Evolutionary conservation across 192 early-diverging fungal genomes (phyloP), one percentile per base, ranked within the genome.

Genomic region (Mortierella hygrophila): DNA sequence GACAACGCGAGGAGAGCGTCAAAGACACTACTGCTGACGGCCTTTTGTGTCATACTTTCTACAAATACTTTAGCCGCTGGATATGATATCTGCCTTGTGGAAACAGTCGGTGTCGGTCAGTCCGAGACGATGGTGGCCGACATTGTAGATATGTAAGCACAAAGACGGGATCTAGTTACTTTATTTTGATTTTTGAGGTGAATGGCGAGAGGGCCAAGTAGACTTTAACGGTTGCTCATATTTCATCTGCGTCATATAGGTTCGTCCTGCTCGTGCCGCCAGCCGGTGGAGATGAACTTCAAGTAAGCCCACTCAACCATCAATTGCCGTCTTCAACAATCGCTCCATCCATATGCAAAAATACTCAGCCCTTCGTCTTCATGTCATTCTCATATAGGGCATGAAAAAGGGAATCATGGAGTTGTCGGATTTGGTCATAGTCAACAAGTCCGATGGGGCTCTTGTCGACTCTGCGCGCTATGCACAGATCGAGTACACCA

Each of bases 401-500:
- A 92, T 97, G 86, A 97, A 97, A 89, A 94, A 95, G 77, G 96
- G 96, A 3, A 97, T 97, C 46, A 93, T 97, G 82, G 96, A 97
- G 87, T 90, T 97, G 20, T 93, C 95, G 7, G 96, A 97, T 83
- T 79, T 97, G 38, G 90, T 97, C 0, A 88, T 97, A 47, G 93
- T 97, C 77, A 97, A 94, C 87, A 97, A 97, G 81, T 89, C 93
- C 0, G 96, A 97, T 78, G 96, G 96, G 4, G 89, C 88, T 0
- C 83, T 97, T 21, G 92, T 89, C 18, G 78, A 88, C 37, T 81
- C 94, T 13, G 96, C 95, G 0, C 89, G 91, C 42, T 89, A 92
- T 76, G 94, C 95, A 0, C 89, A 91, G 42, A 90, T 92, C 70
- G 94, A 97, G 65, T 95, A 95, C 79, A 93, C 88, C 9, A 92